Conservation (phyloP, 2,329 filamentous ascomycete genomes). For the Phyllosticta capitalensis region DNA sequence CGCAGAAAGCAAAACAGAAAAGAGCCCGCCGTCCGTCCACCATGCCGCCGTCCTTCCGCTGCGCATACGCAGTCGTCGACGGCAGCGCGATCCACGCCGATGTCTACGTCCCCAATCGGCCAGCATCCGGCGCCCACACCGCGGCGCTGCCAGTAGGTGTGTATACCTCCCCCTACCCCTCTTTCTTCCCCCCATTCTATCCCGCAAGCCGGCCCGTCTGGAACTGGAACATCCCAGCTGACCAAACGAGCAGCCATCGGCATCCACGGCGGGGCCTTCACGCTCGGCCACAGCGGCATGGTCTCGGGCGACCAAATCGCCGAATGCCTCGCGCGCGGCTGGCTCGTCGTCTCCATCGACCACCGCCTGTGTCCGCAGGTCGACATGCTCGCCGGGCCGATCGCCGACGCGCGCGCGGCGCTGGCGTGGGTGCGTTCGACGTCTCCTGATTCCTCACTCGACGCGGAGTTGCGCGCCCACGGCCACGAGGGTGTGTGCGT, state of each 20-base stretch:
- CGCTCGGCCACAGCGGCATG: constrained; percentile 22
- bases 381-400: constrained; percentile 23
- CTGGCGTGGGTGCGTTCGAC: constrained; percentile 28
- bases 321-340: constrained; percentile 13
- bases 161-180: constrained; percentile 7
- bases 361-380: constrained; percentile 26
- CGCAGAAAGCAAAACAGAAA: too few species aligned
- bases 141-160: neutral
- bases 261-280: constrained; percentile 38
- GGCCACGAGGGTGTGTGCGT: constrained; percentile 11
- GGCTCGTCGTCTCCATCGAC: constrained; percentile 17
- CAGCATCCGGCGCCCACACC: neutral
- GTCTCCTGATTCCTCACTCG: constrained; percentile 13
- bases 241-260: constrained; percentile 27
- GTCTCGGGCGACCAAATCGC: constrained; percentile 14
- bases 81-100: constrained; percentile 9
- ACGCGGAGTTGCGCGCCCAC: constrained; percentile 14
- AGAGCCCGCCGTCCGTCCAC: neutral
- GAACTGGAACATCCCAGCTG: constrained; percentile 13
- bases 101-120: constrained; percentile 7
- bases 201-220: too few species aligned
- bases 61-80: constrained; percentile 10
- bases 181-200: constrained; percentile 9
- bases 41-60: neutral
- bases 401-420: constrained; percentile 27